Conservation (phyloP, 2,329 filamentous ascomycete genomes). For the Chaetomiaceae sp. region DNA sequence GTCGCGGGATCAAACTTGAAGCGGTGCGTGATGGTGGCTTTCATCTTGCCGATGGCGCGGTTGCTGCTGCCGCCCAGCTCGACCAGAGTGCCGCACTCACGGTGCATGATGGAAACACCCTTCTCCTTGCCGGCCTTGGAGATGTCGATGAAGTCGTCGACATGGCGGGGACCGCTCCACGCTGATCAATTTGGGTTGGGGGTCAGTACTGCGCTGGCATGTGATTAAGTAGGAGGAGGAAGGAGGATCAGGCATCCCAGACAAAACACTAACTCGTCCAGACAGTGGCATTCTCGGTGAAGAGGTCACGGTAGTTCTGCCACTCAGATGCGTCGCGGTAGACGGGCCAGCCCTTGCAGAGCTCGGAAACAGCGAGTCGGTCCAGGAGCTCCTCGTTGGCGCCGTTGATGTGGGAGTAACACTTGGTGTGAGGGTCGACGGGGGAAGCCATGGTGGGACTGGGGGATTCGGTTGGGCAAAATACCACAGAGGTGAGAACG, state of each 20-base stretch:
- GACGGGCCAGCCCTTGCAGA: slow-evolving; percentile 52
- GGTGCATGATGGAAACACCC: slow-evolving; percentile 54
- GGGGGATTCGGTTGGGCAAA: background rate
- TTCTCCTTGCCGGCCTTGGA: slow-evolving; percentile 46
- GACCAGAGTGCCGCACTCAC: slow-evolving; percentile 45
- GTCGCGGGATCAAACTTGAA: slow-evolving; percentile 30
- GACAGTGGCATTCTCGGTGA: slow-evolving; percentile 42
- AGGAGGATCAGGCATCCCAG: no score
- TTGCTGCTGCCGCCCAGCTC: slow-evolving; percentile 36
- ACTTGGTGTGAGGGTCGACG: slow-evolving; percentile 29
- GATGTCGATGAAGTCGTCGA: slow-evolving; percentile 45
- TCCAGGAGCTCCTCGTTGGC: slow-evolving; percentile 37
- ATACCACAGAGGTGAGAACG: background rate
- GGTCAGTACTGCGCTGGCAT: no score
- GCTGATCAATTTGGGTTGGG: slow-evolving; percentile 31
- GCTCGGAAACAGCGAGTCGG: slow-evolving; percentile 43
- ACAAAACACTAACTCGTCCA: slow-evolving; percentile 49
- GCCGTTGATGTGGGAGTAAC: slow-evolving; percentile 44
- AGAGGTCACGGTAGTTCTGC: slow-evolving; percentile 47
- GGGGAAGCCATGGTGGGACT: slow-evolving; percentile 29
- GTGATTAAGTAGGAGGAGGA: no score
- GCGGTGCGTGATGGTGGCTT: slow-evolving; percentile 50
- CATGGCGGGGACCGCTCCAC: slow-evolving; percentile 40
- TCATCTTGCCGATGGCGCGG: slow-evolving; percentile 49
- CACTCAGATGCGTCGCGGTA: slow-evolving; percentile 51